A percentile compares a stretch with the other conserved stretches of the same genome.
These are phyloP conservation scores for Aspergillus affinis DNA, from an alignment of 495 filamentous ascomycete species.

Conservation along the genomic window DNA sequence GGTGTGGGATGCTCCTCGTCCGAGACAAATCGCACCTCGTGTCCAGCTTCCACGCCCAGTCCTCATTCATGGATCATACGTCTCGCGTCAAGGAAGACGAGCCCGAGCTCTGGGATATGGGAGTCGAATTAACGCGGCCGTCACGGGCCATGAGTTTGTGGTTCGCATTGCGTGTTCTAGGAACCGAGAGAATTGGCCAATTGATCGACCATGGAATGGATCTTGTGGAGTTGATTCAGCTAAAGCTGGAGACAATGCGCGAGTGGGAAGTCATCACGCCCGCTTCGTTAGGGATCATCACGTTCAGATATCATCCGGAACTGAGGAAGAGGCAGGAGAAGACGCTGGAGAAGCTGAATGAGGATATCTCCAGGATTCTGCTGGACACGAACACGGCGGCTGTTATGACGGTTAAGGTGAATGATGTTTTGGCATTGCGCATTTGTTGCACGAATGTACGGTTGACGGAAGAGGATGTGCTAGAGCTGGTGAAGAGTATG, in stretches of 20 bases:
- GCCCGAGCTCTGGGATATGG: slow-evolving; percentile 23
- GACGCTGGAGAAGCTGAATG: background rate
- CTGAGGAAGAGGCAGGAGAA: background rate
- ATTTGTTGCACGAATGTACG: slow-evolving; percentile 1
- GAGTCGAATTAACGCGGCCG: slow-evolving; percentile 21
- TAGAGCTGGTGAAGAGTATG: background rate
- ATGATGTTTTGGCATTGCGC: background rate
- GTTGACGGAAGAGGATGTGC: background rate
- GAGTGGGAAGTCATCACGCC: background rate
- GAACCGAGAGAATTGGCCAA: slow-evolving; percentile 10
- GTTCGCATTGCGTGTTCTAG: slow-evolving; percentile 24
- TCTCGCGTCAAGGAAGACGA: slow-evolving; percentile 10
- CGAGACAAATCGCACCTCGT: slow-evolving; percentile 9
- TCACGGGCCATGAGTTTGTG: slow-evolving; percentile 25
- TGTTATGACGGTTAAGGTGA: background rate
- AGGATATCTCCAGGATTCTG: background rate
- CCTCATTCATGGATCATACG: slow-evolving; percentile 3
- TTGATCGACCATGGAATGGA: slow-evolving; percentile 3
- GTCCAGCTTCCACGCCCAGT: slow-evolving; percentile 16
- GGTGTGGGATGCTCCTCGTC: slow-evolving; percentile 21
- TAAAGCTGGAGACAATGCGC: background rate
- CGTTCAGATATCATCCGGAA: background rate
- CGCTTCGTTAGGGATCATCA: background rate
- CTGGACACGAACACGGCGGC: background rate
- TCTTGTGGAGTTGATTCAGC: background rate